Evolutionary conservation across 202 grass and related monocot genomes (phyloP).

Genomic region (Brachypodium distachyon): DNA sequence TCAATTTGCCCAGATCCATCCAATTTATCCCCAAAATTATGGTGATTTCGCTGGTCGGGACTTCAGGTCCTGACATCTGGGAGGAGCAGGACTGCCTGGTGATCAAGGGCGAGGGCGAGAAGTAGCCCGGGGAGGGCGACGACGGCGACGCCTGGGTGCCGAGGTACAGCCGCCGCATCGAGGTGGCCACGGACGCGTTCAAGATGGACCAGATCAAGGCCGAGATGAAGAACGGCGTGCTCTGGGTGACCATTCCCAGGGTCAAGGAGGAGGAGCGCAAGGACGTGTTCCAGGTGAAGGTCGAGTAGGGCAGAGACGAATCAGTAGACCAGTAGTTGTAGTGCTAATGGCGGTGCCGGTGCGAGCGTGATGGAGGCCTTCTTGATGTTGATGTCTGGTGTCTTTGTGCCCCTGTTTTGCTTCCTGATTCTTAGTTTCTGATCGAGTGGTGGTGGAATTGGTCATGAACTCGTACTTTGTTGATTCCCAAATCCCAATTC

Average conservation of each 20-base stretch:
- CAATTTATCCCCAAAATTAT: too few relatives aligned
- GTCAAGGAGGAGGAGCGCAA: constrained; percentile 47
- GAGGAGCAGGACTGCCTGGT: constrained; percentile 34
- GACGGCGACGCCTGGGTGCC: neutral
- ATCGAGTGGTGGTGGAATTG: neutral
- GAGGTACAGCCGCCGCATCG: constrained; percentile 33
- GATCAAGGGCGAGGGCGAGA: constrained; percentile 45
- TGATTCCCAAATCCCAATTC: too few relatives aligned
- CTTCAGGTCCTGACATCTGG: too few relatives aligned
- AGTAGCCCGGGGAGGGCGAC: neutral
- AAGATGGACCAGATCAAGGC: constrained; percentile 61
- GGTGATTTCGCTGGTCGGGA: too few relatives aligned
- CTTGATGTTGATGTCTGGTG: neutral
- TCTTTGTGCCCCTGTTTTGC: neutral
- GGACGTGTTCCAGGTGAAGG: constrained; percentile 45
- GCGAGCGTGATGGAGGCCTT: neutral
- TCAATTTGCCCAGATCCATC: too few relatives aligned
- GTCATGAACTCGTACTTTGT: neutral
- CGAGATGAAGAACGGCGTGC: constrained; percentile 72
- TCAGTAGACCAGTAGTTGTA: neutral
- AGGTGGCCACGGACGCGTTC: constrained; percentile 22
- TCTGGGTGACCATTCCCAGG: constrained; percentile 53
- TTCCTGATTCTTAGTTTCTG: neutral
- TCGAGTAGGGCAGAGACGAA: constrained; percentile 20
- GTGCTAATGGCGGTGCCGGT: neutral